Conservation (phyloP, 169 alveolate genomes). For the Eimeria tenella region DNA sequence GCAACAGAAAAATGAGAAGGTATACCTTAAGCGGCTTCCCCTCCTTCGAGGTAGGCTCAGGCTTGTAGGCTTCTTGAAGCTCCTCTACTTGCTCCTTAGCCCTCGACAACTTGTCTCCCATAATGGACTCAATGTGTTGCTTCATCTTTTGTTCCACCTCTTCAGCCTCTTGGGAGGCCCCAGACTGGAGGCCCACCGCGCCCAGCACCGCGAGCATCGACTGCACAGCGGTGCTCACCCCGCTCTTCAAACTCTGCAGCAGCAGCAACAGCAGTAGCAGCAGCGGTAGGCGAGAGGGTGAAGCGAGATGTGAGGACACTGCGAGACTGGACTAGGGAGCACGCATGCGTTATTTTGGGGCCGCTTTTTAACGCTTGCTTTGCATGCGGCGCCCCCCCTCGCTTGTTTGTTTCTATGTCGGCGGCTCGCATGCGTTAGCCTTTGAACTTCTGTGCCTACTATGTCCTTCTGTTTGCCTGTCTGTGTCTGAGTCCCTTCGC, state of each 20-base stretch:
- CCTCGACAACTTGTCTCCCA: conserved; percentile 82
- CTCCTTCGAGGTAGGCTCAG: conserved; percentile 74
- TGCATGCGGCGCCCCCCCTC: too few species aligned
- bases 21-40: conserved; percentile 48
- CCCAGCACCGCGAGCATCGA: conserved; percentile 84
- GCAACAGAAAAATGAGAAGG: neutral
- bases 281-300: neutral
- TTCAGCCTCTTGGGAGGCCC: conserved; percentile 83
- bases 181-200: conserved; percentile 85
- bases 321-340: too few species aligned
- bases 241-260: conserved; percentile 82
- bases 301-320: too few species aligned
- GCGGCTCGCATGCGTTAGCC: too few species aligned
- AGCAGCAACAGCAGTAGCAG: neutral
- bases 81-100: conserved; percentile 81
- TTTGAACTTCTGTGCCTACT: too few species aligned
- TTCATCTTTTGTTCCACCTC: conserved; percentile 82
- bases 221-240: conserved; percentile 84
- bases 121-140: conserved; percentile 81
- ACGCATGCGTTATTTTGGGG: too few species aligned
- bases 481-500: too few species aligned
- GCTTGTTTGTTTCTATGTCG: too few species aligned
- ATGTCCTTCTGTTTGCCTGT: too few species aligned
- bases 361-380: too few species aligned
- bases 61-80: conserved; percentile 65